Conservation (phyloP, 2,329 filamentous ascomycete genomes). For the Exophiala sp. region DNA sequence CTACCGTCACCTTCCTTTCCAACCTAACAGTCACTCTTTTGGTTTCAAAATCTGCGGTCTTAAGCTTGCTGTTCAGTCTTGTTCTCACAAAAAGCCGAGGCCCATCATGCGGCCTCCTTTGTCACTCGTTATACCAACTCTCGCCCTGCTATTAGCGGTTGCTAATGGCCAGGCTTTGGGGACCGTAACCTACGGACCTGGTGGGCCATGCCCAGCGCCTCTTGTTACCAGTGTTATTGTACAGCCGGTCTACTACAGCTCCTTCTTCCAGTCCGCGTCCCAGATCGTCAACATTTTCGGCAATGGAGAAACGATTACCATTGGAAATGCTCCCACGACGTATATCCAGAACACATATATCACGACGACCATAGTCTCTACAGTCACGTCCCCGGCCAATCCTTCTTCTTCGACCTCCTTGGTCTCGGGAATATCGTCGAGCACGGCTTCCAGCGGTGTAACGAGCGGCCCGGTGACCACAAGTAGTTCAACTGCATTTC, state of each 20-base stretch:
- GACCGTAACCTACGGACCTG: constrained; percentile 19
- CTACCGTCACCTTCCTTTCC: constrained; percentile 9
- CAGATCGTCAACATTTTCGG: constrained; percentile 25
- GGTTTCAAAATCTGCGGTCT: constrained; percentile 22
- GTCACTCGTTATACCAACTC: constrained; percentile 18
- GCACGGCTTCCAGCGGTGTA: constrained; percentile 4
- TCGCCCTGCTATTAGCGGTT: constrained; percentile 17
- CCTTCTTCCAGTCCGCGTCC: constrained; percentile 25
- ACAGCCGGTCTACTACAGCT: constrained; percentile 22
- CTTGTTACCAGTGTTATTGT: constrained; percentile 19
- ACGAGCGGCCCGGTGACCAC: constrained; percentile 4
- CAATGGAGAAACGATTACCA: constrained; percentile 21
- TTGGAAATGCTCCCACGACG: constrained; percentile 24
- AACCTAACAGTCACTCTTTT: constrained; percentile 24
- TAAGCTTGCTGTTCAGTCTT: constrained; percentile 7
- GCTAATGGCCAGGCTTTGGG: constrained; percentile 15
- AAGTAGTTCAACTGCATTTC: background rate
- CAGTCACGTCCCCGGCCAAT: constrained; percentile 4
- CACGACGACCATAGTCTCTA: constrained; percentile 23
- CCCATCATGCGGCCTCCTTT: constrained; percentile 20
- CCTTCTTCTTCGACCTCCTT: constrained; percentile 1
- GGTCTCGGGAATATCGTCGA: constrained; percentile 3
- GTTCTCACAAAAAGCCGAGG: constrained; percentile 2
- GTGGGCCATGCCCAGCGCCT: constrained; percentile 18
- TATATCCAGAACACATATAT: constrained; percentile 24